phyloP scores from a whole-genome alignment of 768 basidiomycete species.

The Hortiboletus flavorubellus region DNA sequence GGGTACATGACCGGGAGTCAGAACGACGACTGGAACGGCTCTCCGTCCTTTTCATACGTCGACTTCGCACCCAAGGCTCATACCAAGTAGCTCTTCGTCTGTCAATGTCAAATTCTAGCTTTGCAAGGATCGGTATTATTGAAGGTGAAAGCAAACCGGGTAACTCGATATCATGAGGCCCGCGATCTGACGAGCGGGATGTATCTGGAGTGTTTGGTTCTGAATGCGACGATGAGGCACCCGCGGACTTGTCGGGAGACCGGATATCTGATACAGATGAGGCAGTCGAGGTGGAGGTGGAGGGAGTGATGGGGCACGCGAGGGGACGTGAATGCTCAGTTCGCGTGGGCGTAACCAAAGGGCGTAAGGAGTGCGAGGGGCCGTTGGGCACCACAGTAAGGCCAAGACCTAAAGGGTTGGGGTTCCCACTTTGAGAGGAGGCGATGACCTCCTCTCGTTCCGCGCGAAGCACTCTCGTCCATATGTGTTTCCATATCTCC shows the following conservation, averaged over 20 bases:
- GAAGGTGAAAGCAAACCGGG: constrained; percentile 63
- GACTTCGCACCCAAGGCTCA: constrained; percentile 73
- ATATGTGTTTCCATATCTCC: constrained; percentile 85
- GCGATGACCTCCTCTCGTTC: constrained; percentile 47
- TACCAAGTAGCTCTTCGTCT: constrained; percentile 77
- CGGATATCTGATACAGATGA: constrained; percentile 51
- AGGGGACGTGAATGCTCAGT: constrained; percentile 38
- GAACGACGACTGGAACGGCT: constrained; percentile 34
- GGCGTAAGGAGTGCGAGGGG: constrained; percentile 37
- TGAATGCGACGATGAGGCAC: constrained; percentile 41
- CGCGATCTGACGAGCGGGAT: constrained; percentile 38
- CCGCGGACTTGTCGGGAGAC: constrained; percentile 46
- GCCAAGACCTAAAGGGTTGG: constrained; percentile 43
- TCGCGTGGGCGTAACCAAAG: constrained; percentile 45
- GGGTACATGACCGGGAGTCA: constrained; percentile 20
- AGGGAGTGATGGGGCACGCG: constrained; percentile 34
- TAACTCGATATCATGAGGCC: constrained; percentile 53
- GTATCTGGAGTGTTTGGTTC: constrained; percentile 56
- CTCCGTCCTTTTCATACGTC: constrained; percentile 54
- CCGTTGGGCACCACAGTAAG: constrained; percentile 37
- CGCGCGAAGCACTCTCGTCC: constrained; percentile 64
- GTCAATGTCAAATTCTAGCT: constrained; percentile 95
- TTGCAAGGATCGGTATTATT: constrained; percentile 82
- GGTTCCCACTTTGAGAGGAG: constrained; percentile 35
- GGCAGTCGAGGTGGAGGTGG: constrained; percentile 44